These are phyloP conservation scores for Moesziomyces antarcticus DNA, from an alignment of 1,284 basidiomycete species.

Conservation along the genomic window DNA sequence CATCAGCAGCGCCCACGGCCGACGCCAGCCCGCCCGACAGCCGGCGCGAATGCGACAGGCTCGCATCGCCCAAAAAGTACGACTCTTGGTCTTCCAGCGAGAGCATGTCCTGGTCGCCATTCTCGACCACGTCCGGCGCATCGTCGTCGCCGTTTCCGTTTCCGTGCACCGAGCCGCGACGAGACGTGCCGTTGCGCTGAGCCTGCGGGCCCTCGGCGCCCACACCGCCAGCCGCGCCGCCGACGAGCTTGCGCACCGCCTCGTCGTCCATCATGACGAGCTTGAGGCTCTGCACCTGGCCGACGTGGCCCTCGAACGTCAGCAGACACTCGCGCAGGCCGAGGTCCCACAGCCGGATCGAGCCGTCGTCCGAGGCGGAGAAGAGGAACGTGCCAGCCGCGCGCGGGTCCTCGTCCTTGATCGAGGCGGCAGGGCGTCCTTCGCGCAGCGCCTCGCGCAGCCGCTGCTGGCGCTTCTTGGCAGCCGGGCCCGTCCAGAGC, in stretches of 20 bases:
- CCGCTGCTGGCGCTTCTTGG: conserved; percentile 52
- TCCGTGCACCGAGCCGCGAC: background rate
- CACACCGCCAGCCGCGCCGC: conserved; percentile 61
- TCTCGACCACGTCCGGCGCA: conserved; percentile 1
- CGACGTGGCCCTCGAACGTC: conserved; percentile 88
- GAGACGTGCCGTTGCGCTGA: conserved; percentile 8
- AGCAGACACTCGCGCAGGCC: conserved; percentile 82
- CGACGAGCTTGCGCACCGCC: conserved; percentile 58
- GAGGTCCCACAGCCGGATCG: conserved; percentile 94
- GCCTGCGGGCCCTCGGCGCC: conserved; percentile 31
- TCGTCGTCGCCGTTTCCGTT: conserved; percentile 8
- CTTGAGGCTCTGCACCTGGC: conserved; percentile 91
- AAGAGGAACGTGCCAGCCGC: conserved; percentile 73
- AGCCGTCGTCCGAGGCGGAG: conserved; percentile 93
- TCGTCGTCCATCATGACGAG: conserved; percentile 73
- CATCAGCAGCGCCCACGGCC: conserved; percentile 20
- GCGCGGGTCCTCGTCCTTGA: conserved; percentile 41
- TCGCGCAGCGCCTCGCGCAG: conserved; percentile 42
- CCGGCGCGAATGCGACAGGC: conserved; percentile 21
- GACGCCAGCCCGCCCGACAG: conserved; percentile 9
- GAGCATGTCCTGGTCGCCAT: conserved; percentile 40
- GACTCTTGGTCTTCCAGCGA: conserved; percentile 45
- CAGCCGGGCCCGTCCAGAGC: conserved; percentile 81
- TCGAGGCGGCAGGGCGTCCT: conserved; percentile 71
- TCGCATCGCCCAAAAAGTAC: conserved; percentile 39